Evolutionary conservation across 2,329 filamentous ascomycete species (phyloP).

Genomic region (Clarireedia monteithiana): DNA sequence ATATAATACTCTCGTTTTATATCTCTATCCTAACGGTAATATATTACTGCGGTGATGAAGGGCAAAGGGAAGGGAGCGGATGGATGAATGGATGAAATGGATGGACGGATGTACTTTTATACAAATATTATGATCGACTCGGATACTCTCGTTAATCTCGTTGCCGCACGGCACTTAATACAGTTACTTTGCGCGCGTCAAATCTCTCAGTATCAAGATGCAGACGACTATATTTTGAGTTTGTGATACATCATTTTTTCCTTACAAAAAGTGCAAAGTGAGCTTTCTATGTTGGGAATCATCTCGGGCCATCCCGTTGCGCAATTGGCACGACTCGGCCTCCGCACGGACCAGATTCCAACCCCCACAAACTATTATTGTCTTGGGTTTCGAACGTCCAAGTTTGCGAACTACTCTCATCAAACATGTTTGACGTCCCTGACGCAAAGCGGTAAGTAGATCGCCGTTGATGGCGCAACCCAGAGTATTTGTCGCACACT

Average conservation of each 20-base stretch:
- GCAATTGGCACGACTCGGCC: not conserved
- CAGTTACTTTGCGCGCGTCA: too few species aligned
- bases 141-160: conserved; percentile 2
- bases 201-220: too few species aligned
- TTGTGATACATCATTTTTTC: not conserved
- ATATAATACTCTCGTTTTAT: not conserved
- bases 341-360: not conserved
- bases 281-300: not conserved
- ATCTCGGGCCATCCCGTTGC: conserved; percentile 5
- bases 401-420: not conserved
- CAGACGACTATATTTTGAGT: not conserved
- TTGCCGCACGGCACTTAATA: not conserved
- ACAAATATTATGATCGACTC: not conserved
- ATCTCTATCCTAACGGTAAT: not conserved
- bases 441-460: conserved; percentile 42
- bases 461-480: not conserved
- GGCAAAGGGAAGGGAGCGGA: not conserved
- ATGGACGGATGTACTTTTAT: conserved; percentile 7
- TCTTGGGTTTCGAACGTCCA: not conserved
- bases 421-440: conserved; percentile 43
- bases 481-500: not conserved
- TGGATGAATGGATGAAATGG: not conserved
- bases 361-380: conserved; percentile 1
- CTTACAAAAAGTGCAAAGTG: not conserved
- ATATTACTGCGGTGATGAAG: not conserved